Conservation (phyloP, 805 yeast species). For the Candida gorgasii region DNA sequence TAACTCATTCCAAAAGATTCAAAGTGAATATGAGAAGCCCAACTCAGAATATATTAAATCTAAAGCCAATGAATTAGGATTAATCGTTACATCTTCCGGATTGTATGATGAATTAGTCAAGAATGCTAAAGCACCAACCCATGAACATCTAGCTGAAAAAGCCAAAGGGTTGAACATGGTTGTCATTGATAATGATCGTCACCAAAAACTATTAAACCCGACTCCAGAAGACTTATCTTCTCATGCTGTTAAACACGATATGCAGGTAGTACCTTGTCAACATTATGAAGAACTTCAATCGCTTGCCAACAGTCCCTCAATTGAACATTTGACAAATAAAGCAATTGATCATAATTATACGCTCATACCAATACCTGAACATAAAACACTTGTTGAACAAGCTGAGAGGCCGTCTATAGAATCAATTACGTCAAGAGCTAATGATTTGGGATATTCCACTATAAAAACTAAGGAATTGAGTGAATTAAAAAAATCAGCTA, state of each 20-base stretch:
- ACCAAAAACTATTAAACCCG: constrained; percentile 10
- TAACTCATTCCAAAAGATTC: constrained; percentile 17
- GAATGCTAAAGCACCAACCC: constrained; percentile 25
- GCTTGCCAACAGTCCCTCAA: constrained; percentile 24
- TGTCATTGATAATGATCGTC: constrained; percentile 6
- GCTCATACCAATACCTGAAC: constrained; percentile 17
- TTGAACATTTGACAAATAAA: constrained; percentile 14
- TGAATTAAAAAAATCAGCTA: constrained; percentile 23
- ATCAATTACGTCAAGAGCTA: constrained; percentile 16
- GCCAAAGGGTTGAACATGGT: constrained; percentile 18
- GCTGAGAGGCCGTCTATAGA: constrained; percentile 23
- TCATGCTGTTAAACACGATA: constrained; percentile 11
- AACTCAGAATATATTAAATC: constrained; percentile 30
- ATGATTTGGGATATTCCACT: constrained; percentile 15
- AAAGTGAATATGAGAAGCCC: constrained; percentile 34
- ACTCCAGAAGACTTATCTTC: constrained; percentile 12
- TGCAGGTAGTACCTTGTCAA: constrained; percentile 9
- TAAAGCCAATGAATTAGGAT: constrained; percentile 37
- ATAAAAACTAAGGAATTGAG: constrained; percentile 18
- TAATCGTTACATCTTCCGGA: constrained; percentile 28
- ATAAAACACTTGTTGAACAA: constrained; percentile 12
- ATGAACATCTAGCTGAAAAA: constrained; percentile 23
- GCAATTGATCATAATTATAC: constrained; percentile 12
- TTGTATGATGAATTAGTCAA: constrained; percentile 31
- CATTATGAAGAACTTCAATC: constrained; percentile 17